Evolutionary conservation across 768 basidiomycete species (phyloP).

Genomic region (Lentinula edodes): DNA sequence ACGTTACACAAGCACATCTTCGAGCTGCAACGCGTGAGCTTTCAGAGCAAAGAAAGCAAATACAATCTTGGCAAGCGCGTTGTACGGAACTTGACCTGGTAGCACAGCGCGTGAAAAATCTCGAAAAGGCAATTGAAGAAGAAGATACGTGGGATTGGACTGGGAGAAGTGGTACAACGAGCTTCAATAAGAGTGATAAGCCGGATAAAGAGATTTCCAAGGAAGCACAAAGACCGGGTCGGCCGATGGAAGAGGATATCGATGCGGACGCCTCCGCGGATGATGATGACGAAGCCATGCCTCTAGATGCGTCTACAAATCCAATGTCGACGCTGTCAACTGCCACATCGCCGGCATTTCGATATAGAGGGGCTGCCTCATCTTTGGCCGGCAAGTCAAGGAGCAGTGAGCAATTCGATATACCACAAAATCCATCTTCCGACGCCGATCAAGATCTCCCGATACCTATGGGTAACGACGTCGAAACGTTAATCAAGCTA

Average conservation of each 20-base stretch:
- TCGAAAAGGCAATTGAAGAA: conserved; percentile 70
- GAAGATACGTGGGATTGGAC: conserved; percentile 90
- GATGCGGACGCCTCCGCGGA: conserved; percentile 11
- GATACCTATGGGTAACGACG: conserved; percentile 54
- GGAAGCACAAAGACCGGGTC: conserved; percentile 43
- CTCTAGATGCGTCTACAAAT: not conserved
- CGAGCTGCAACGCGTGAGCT: conserved; percentile 87
- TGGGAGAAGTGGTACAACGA: conserved; percentile 41
- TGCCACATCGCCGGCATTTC: conserved; percentile 48
- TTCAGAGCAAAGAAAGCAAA: conserved; percentile 83
- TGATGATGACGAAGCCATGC: conserved; percentile 9
- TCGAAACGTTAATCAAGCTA: conserved; percentile 61
- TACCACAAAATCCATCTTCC: conserved; percentile 23
- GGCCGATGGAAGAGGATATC: conserved; percentile 16
- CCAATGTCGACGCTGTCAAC: not conserved
- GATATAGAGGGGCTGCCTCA: conserved; percentile 59
- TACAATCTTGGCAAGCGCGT: conserved; percentile 67
- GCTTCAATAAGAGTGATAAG: not conserved
- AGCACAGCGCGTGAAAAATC: conserved; percentile 75
- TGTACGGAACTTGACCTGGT: conserved; percentile 79
- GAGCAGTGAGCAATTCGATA: conserved; percentile 52
- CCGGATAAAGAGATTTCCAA: not conserved
- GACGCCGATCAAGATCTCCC: conserved; percentile 72
- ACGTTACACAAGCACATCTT: conserved; percentile 81
- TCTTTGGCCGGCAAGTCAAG: conserved; percentile 63